Percentiles rank a stretch among this genome's conserved stretches.
Evolutionary conservation across 2,329 filamentous ascomycete genomes (phyloP).

Genomic region (Colletotrichum neosansevieriae): DNA sequence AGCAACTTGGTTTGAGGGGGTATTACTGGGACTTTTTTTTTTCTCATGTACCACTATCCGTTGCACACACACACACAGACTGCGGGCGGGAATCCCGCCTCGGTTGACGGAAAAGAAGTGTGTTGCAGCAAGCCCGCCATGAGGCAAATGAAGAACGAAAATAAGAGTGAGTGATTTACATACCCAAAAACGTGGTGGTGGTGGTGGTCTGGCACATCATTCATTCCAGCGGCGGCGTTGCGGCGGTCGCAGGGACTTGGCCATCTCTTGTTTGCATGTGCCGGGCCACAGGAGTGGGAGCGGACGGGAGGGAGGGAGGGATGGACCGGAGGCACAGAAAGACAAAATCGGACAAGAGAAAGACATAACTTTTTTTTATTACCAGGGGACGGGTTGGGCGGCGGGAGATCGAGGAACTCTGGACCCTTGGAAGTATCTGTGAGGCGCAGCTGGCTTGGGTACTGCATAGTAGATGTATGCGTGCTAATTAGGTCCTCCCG

Average conservation of each 20-base stretch:
- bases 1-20: background rate
- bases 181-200: constrained; percentile 10
- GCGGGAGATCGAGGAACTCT: constrained; percentile 16
- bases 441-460: background rate
- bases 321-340: constrained; percentile 38
- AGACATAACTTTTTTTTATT: no score
- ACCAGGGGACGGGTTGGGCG: background rate
- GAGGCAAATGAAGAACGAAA: background rate
- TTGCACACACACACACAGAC: background rate
- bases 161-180: constrained; percentile 11
- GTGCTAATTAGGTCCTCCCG: background rate
- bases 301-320: constrained; percentile 39
- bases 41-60: background rate
- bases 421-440: constrained; percentile 18
- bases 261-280: constrained; percentile 34
- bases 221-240: constrained; percentile 13
- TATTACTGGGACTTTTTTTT: background rate
- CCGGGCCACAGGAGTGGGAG: constrained; percentile 33
- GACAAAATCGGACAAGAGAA: constrained; percentile 4
- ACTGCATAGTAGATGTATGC: no score
- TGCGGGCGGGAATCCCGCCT: background rate
- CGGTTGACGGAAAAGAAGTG: constrained; percentile 12
- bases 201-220: constrained; percentile 10
- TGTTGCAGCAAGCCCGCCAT: background rate
- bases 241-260: constrained; percentile 33